A percentile compares a stretch with the other conserved stretches of the same genome.
Evolutionary conservation across 2,329 filamentous ascomycete genomes (phyloP).

Genomic region (Diaporthe eres): DNA sequence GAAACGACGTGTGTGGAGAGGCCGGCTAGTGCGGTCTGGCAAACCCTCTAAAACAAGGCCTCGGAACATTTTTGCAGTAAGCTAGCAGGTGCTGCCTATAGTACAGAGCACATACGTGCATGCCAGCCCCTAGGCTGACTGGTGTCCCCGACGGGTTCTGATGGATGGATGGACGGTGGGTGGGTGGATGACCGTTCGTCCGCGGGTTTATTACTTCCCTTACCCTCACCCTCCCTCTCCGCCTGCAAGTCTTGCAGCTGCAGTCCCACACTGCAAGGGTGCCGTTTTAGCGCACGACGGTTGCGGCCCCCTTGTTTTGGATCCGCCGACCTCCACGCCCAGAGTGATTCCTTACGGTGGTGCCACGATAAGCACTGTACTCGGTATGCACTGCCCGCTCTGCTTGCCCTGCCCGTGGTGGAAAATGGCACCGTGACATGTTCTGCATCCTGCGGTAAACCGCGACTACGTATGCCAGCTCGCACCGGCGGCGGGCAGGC

Average conservation of each 20-base stretch:
- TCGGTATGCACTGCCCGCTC: background rate
- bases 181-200: constrained; percentile 1
- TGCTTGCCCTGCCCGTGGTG: background rate
- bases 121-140: background rate
- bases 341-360: background rate
- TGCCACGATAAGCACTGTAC: constrained; percentile 9
- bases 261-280: constrained; percentile 20
- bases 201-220: background rate
- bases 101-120: background rate
- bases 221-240: constrained; percentile 10
- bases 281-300: constrained; percentile 23
- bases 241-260: constrained; percentile 20
- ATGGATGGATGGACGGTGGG: background rate
- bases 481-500: background rate
- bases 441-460: constrained; percentile 27
- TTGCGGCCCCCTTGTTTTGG: constrained; percentile 30
- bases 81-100: background rate
- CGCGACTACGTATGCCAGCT: background rate
- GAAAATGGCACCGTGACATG: constrained; percentile 8
- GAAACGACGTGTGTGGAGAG: background rate
- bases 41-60: background rate
- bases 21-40: constrained; percentile 9
- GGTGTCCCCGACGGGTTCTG: background rate
- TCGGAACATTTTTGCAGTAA: constrained; percentile 8
- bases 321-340: constrained; percentile 23